Percentiles rank a stretch among this genome's conserved stretches.
Conservation (phyloP, 352 stramenopile species). For the Phytophthora melonis region DNA sequence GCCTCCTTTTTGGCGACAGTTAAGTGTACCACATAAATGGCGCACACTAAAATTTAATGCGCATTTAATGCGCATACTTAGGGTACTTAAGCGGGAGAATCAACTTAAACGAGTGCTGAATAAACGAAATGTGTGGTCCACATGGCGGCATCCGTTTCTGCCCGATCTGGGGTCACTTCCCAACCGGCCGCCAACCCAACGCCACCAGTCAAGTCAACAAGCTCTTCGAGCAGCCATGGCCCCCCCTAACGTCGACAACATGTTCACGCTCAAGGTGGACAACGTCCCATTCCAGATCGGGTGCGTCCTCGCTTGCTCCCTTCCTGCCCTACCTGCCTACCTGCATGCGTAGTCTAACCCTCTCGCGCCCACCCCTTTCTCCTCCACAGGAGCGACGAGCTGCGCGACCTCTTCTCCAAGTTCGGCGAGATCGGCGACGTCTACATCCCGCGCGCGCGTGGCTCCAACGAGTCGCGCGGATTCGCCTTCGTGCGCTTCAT, state of each 20-base stretch:
- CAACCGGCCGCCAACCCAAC: constrained; percentile 21
- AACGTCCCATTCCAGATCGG: constrained; percentile 86
- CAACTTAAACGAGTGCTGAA: too few relatives aligned
- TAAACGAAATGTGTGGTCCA: background rate
- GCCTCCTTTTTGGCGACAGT: too few relatives aligned
- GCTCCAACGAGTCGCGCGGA: constrained; percentile 79
- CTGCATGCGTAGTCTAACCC: too few relatives aligned
- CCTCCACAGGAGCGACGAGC: constrained; percentile 48
- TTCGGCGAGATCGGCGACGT: constrained; percentile 85
- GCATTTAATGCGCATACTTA: too few relatives aligned
- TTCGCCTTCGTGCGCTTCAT: constrained; percentile 92
- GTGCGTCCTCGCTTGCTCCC: constrained; percentile 42
- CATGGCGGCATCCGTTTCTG: background rate
- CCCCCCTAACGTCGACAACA: constrained; percentile 82
- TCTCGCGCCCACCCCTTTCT: too few relatives aligned
- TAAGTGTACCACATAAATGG: too few relatives aligned
- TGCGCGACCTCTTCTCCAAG: constrained; percentile 78
- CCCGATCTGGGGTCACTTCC: constrained; percentile 21
- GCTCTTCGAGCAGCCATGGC: constrained; percentile 44
- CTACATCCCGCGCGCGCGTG: constrained; percentile 82
- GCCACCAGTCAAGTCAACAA: background rate
- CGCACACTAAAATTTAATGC: too few relatives aligned
- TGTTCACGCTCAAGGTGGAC: constrained; percentile 91
- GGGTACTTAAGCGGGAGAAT: too few relatives aligned
- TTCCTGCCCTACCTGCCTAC: too few relatives aligned